Evolutionary conservation across 768 basidiomycete species (phyloP), one percentile per base, ranked within the genome.

Genomic region (Pholiota microspora): DNA sequence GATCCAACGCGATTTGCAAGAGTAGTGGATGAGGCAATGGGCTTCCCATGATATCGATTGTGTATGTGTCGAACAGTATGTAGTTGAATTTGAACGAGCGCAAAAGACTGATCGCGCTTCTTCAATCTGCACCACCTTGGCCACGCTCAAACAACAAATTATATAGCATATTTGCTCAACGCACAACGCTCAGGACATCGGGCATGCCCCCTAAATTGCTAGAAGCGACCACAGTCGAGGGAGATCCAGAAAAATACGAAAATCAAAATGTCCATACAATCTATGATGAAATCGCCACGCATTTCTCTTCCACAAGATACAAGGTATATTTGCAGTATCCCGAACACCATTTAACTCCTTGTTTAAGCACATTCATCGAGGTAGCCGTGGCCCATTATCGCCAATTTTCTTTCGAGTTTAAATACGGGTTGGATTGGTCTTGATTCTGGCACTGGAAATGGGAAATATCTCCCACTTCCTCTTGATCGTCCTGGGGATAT

Each of bases 401-500:
- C 84, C 13, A 65, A 71, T 36, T 97, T 96, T 68, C 75, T 97
- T 23, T 75, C 80, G 6, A 81, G 78, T 36, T 66, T 97, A 12
- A 81, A 88, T 12, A 72, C 84, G 16, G 88, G 92, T 23, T 92
- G 85, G 75, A 74, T 97, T 31, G 96, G 96, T 9, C 78, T 99
- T 23, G 97, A 99, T 69, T 89, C 92, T 23, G 97, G 97, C 4
- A 93, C 93, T 23, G 97, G 97, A 1, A 99, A 99, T 62, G 97
- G 97, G 42, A 98, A 99, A 78, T 98, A 98, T 72, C 81, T 98
- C 1, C 86, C 90, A 2, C 71, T 92, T 1, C 88, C 89, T 5
- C 59, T 70, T 1, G 84, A 90, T 46, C 77, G 81, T 13, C 84
- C 84, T 4, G 73, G 73, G 1, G 77, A 77, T 24, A 68, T 86